phyloP scores from a whole-genome alignment of 345 rosid species.

The Microthlaspi erraticum region DNA sequence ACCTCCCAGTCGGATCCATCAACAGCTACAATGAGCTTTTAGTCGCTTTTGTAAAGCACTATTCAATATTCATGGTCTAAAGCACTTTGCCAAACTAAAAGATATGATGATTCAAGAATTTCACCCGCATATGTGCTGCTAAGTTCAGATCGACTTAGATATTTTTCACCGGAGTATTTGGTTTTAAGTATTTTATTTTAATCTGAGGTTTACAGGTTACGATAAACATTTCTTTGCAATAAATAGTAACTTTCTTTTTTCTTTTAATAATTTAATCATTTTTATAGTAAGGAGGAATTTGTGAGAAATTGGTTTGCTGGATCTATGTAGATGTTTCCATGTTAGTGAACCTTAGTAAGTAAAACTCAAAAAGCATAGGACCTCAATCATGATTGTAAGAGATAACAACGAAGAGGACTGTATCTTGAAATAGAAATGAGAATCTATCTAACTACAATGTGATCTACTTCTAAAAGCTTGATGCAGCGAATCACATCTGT shows the following conservation, averaged over 20 bases:
- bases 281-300: neutral
- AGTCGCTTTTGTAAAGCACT: too few species aligned
- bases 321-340: too few species aligned
- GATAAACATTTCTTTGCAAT: neutral
- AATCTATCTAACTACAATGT: too few species aligned
- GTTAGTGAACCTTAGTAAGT: neutral
- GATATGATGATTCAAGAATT: neutral
- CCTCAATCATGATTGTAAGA: neutral
- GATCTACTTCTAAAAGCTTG: neutral
- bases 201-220: neutral
- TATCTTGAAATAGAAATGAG: neutral
- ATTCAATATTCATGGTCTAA: too few species aligned
- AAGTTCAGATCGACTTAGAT: neutral
- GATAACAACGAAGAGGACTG: neutral
- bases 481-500: conserved; percentile 5
- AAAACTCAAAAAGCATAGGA: neutral
- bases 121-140: neutral
- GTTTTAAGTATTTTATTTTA: neutral
- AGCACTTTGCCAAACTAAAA: too few species aligned
- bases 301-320: too few species aligned
- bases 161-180: too few species aligned
- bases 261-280: neutral
- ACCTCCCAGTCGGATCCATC: too few species aligned
- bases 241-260: too few species aligned
- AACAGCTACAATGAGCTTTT: too few species aligned